Base-by-base conservation (phyloP, 192 early-diverging fungal genomes). In the Glomus cerebriforme region DNA sequence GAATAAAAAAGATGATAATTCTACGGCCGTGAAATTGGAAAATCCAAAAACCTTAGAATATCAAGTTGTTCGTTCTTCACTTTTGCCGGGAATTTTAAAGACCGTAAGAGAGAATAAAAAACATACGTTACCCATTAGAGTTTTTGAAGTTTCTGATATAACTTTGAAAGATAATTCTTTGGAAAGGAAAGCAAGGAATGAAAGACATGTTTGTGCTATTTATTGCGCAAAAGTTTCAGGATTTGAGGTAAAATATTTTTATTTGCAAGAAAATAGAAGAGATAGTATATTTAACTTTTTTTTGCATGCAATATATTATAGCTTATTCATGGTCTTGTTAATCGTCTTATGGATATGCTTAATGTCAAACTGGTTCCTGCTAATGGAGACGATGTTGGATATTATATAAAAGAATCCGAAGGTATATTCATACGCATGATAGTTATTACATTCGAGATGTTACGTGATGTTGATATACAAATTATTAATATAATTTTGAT, bases 101-200 rank as follows among this genome's bases (percentile, higher is more conserved):
- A 97, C 97, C 0, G 79, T 98, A 63, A 88, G 90, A 81, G 88
- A 88, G 69, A 95, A 96, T 85, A 96, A 93, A 88, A 94, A 92
- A 82, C 90, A 95, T 73, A 85, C 96, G 5, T 87, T 97, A 49
- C 98, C 98, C 9, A 85, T 97, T 86, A 95, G 94, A 85, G 82
- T 99, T 77, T 99, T 99, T 82, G 98, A 99, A 83, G 96, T 98
- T 39, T 95, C 95, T 35, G 97, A 99, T 75, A 91, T 97, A 34
- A 94, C 94, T 24, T 85, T 96, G 80, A 96, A 97, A 86, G 95
- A 97, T 83, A 91, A 96, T 26, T 82, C 88, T 10, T 77, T 82
- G 62, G 96, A 96, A 80, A 87, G 95, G 74, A 86, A 92, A n/a
- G 90, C 94, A 6, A 84, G 93, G 78, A 99, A 98, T 87, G 88